Evolutionary conservation across 75 land plant genomes (phyloP), one percentile per base, ranked within the genome.

Genomic region (Cunninghamia lanceolata): DNA sequence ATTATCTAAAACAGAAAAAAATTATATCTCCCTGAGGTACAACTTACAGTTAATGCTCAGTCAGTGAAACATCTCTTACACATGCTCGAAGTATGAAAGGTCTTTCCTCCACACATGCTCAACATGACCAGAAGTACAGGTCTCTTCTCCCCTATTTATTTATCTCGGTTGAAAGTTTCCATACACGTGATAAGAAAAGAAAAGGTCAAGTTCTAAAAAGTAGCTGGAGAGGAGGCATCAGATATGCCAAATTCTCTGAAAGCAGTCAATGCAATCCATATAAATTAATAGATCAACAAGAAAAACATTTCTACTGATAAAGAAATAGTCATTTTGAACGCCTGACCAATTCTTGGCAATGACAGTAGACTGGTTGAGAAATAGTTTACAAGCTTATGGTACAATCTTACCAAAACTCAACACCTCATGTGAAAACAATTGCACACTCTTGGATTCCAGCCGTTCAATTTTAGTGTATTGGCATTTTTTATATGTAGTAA

Each of bases 401-500:
- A 80, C 82, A 80, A 45, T 80, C 47, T 80, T n/a, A 2, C 45
- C 21, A 80, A 45, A 45, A 28, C 80, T 77, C 47, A 80, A 80
- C n/a, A 43, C 80, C 80, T 80, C 82, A 45, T 45, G 82, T 80
- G 50, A 80, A 80, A 80, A 45, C 50, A 43, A 80, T n/a, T 80
- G 82, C 32, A 80, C 6, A 45, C 3, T 80, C 15, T 43, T 45
- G 50, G 50, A 80, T 39, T 77, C n/a, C 46, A 42, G n/a, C 45
- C 45, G 45, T 42, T n/a, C 30, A 30, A 43, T 42, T 80, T 45
- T 45, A 11, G 38, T 80, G 82, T 28, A 28, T 10, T 11, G n/a
- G 10, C 46, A 42, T 80, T 45, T 40, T 78, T 42, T 45, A 76
- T 19, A 25, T 42, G 32, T 80, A 80, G 50, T 45, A 11, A 45